phyloP scores from a whole-genome alignment of 2,329 filamentous ascomycete genomes.

The Penicillium verrucosum region DNA sequence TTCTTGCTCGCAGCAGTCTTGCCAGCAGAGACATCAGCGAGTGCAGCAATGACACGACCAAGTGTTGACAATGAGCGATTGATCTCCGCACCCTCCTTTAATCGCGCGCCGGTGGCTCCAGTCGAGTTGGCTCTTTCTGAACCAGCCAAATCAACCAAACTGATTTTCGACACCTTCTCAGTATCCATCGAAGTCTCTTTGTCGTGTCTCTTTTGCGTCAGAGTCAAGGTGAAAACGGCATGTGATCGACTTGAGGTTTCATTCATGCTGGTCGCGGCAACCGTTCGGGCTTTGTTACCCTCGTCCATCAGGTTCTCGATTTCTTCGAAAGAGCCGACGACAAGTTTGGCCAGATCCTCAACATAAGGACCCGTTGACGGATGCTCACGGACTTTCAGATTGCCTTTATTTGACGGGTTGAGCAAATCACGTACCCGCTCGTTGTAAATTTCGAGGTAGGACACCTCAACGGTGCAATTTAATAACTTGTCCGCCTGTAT shows the following conservation, averaged over 20 bases:
- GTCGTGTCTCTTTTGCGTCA: conserved; percentile 91
- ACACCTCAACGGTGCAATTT: conserved; percentile 92
- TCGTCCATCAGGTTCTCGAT: conserved; percentile 99
- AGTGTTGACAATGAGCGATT: conserved; percentile 94
- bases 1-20: conserved; percentile 65
- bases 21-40: conserved; percentile 83
- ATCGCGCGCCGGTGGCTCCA: conserved; percentile 85
- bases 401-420: conserved; percentile 92
- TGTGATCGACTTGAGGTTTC: conserved; percentile 98
- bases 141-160: conserved; percentile 93
- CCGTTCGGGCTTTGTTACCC: conserved; percentile 96
- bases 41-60: conserved; percentile 91
- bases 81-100: conserved; percentile 98
- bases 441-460: conserved; percentile 99
- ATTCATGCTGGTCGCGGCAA: conserved; percentile 99
- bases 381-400: conserved; percentile 95
- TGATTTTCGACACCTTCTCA: conserved; percentile 97
- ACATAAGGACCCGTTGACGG: conserved; percentile 97
- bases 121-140: conserved; percentile 97
- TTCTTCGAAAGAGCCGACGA: conserved; percentile 88
- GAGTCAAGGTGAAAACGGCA: conserved; percentile 92
- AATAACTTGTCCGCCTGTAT: conserved; percentile 72
- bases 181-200: conserved; percentile 92
- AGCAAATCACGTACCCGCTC: conserved; percentile 92
- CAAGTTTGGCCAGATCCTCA: conserved; percentile 92